These are phyloP conservation scores for Chaetomium sp. DNA, from an alignment of 2,329 filamentous ascomycete species.

Conservation along the genomic window DNA sequence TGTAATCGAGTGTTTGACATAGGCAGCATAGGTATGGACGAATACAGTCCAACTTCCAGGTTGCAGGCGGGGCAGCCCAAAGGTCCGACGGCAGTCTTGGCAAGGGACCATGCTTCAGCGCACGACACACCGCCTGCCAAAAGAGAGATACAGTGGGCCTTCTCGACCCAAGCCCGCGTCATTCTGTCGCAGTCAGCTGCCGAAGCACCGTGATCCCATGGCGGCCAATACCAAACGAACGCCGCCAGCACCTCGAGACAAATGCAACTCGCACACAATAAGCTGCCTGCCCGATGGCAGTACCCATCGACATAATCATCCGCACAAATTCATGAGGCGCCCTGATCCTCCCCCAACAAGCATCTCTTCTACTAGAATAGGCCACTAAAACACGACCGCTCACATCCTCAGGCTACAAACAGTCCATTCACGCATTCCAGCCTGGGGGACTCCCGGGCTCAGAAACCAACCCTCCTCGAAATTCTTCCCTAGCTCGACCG, in stretches of 20 bases:
- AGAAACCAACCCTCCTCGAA: not conserved
- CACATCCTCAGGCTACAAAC: too few species aligned
- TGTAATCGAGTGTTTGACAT: too few species aligned
- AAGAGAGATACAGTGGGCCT: not conserved
- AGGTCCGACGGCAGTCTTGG: constrained; percentile 1
- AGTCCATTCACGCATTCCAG: not conserved
- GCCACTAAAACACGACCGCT: too few species aligned
- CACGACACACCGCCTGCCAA: constrained; percentile 16
- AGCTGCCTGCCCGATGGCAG: constrained; percentile 8
- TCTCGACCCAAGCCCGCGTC: constrained; percentile 12
- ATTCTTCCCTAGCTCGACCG: not conserved
- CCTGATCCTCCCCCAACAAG: not conserved
- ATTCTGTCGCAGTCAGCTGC: constrained; percentile 19
- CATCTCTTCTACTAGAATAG: not conserved
- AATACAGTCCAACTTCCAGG: too few species aligned
- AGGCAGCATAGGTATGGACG: too few species aligned
- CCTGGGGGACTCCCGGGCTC: not conserved
- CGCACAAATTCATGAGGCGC: not conserved
- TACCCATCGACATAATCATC: constrained; percentile 7
- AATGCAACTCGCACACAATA: constrained; percentile 2
- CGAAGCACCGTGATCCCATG: not conserved
- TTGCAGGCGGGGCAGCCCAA: too few species aligned
- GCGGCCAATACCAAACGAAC: constrained; percentile 6
- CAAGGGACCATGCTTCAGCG: not conserved
- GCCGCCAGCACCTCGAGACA: not conserved